Evolutionary conservation across 2,329 filamentous ascomycete species (phyloP), one percentile per base, ranked within the genome.

Genomic region (Colletotrichum chrysophilum): DNA sequence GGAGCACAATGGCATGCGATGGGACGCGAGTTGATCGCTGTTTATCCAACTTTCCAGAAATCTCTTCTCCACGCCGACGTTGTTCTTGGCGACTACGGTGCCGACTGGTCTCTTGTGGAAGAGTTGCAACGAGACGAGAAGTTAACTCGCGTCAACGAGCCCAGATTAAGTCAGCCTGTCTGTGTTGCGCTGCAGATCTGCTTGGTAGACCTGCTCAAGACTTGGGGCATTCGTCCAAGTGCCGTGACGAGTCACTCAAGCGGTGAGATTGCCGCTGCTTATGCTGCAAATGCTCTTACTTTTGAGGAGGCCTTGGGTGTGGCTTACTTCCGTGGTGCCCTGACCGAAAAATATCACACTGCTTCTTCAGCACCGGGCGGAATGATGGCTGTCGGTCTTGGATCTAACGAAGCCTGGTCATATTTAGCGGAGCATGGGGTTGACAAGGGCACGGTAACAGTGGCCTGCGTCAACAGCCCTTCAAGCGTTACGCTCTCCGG

Each of bases 231-330:
- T 18, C 75, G 70, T 5, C 86, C 87, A 0, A 61, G 77, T 0
- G 82, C 81, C 2, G 86, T 88, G 0, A 80, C 83, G 3, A 87
- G 88, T 2, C 88, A 89, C 76, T 89, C 87, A 0, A 85, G 83
- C 56, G 88, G 88, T 9, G 88, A 89, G 71, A 88, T 89, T 36
- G 86, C 80, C 1, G 88, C 87, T 6, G 88, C 88, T 0, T 89
- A 87, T 68, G 83, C 87, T 0, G 79, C 85, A 0, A 82, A 83
- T 1, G 76, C 71, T 2, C 62, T 85, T 3, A 82, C 78, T 1
- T 65, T 79, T 34, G 78, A 78, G 5, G 78, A 81, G 16, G 83
- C 83, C 10, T 79, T 85, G 32, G 78, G 78, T 5, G 77, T 82
- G 4, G 78, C 84, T 1, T 86, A 83, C 71, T 81, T 80, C 65